A percentile compares a stretch with the other conserved stretches of the same genome.
Conservation (phyloP, 768 basidiomycete genomes). For the Tricholoma sp. region DNA sequence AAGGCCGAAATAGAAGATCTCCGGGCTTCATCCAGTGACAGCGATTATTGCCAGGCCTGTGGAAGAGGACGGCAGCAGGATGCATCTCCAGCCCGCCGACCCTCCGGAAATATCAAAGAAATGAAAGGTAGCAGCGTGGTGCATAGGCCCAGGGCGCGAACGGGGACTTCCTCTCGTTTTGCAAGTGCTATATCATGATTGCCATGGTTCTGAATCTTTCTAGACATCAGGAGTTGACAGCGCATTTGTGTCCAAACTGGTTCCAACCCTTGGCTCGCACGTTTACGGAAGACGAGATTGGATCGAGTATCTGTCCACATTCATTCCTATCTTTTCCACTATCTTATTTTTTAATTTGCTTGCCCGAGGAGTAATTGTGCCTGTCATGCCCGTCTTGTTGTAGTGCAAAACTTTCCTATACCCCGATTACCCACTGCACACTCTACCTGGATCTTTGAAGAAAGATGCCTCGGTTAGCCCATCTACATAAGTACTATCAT, state of each 20-base stretch:
- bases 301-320: slow-evolving; percentile 8
- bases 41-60: slow-evolving; percentile 52
- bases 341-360: slow-evolving; percentile 11
- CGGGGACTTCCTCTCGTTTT: slow-evolving; percentile 61
- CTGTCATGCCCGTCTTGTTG: background rate
- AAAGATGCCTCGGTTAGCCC: background rate
- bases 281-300: background rate
- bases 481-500: background rate
- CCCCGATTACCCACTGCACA: background rate
- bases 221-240: background rate
- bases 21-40: slow-evolving; percentile 31
- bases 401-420: background rate
- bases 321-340: slow-evolving; percentile 12
- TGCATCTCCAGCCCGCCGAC: slow-evolving; percentile 1
- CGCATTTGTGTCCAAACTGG: background rate
- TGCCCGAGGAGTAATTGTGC: slow-evolving; percentile 3
- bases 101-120: slow-evolving; percentile 9
- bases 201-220: background rate
- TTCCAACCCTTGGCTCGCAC: slow-evolving; percentile 1
- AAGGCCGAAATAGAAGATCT: slow-evolving; percentile 63
- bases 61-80: slow-evolving; percentile 40
- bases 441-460: background rate
- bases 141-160: slow-evolving; percentile 61
- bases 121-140: slow-evolving; percentile 37
- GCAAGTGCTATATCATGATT: slow-evolving; percentile 41